Percentiles rank a stretch among this genome's conserved stretches.
Evolutionary conservation across 2,329 filamentous ascomycete genomes (phyloP).

Genomic region (Penicillium sp.): DNA sequence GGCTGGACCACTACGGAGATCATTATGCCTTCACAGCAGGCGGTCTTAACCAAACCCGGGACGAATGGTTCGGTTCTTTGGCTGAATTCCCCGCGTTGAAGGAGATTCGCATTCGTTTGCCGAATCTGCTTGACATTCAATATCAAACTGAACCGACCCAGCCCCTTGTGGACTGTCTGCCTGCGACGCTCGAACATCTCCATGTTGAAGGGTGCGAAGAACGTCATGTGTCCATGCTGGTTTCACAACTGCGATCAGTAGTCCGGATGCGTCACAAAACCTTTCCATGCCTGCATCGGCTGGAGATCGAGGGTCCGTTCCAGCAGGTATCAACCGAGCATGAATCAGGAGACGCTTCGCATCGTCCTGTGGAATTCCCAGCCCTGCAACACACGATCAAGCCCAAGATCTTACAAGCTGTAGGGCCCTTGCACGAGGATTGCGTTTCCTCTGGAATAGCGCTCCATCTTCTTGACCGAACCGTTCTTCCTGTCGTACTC

Average conservation of each 20-base stretch:
- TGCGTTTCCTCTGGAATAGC: constrained; percentile 20
- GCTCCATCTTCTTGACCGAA: constrained; percentile 23
- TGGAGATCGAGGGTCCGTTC: constrained; percentile 27
- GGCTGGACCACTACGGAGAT: constrained; percentile 25
- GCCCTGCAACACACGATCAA: constrained; percentile 14
- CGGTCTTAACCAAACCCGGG: constrained; percentile 25
- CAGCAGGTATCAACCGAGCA: constrained; percentile 20
- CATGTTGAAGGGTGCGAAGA: constrained; percentile 28
- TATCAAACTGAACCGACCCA: constrained; percentile 21
- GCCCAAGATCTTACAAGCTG: constrained; percentile 19
- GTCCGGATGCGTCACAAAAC: constrained; percentile 15
- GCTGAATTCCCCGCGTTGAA: constrained; percentile 23
- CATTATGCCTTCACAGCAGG: constrained; percentile 26
- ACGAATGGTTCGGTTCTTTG: constrained; percentile 28
- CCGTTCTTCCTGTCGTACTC: neutral
- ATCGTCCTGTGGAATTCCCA: neutral
- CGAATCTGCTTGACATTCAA: constrained; percentile 27
- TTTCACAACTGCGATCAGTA: constrained; percentile 19
- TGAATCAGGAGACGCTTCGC: constrained; percentile 7
- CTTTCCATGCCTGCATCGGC: constrained; percentile 13
- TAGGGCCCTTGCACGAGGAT: constrained; percentile 16
- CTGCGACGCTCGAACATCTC: constrained; percentile 18
- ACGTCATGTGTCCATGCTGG: constrained; percentile 19
- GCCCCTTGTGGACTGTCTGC: constrained; percentile 20
- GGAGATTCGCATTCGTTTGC: constrained; percentile 26